Conservation (phyloP, 495 filamentous ascomycete species). For the Aspergillus indologenus region DNA sequence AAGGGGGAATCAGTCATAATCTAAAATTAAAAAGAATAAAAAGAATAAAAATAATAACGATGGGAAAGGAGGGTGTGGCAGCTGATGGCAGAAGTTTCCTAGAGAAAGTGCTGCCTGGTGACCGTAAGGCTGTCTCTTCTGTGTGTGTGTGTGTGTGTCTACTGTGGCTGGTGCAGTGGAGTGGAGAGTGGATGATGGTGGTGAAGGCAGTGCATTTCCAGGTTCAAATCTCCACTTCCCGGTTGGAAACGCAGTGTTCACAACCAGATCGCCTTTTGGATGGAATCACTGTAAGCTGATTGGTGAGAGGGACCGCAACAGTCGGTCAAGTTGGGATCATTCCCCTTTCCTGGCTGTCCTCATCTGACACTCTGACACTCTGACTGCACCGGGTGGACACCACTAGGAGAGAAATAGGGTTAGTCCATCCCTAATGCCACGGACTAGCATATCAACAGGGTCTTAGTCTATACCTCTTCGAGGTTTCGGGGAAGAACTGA, state of each 20-base stretch:
- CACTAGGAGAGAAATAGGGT: neutral
- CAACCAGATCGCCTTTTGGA: neutral
- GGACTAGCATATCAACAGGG: neutral
- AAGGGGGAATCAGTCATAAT: neutral
- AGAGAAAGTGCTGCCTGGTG: neutral
- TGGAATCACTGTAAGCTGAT: neutral
- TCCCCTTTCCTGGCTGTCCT: neutral
- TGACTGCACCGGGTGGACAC: neutral
- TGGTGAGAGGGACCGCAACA: neutral
- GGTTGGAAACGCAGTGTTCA: neutral
- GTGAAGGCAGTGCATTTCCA: neutral
- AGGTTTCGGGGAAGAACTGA: neutral
- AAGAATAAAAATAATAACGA: neutral
- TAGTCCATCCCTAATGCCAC: neutral
- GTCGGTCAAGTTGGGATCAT: neutral
- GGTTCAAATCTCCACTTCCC: neutral
- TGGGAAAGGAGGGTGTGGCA: neutral
- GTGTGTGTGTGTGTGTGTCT: no score
- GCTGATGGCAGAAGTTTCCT: neutral
- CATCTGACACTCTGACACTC: neutral
- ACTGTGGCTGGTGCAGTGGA: neutral
- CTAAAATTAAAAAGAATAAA: neutral
- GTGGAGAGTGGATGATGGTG: neutral
- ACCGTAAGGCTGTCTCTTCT: neutral
- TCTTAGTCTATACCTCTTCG: neutral